phyloP scores from a whole-genome alignment of 1,284 basidiomycete genomes.

The Cutaneotrichosporon arboriforme region DNA sequence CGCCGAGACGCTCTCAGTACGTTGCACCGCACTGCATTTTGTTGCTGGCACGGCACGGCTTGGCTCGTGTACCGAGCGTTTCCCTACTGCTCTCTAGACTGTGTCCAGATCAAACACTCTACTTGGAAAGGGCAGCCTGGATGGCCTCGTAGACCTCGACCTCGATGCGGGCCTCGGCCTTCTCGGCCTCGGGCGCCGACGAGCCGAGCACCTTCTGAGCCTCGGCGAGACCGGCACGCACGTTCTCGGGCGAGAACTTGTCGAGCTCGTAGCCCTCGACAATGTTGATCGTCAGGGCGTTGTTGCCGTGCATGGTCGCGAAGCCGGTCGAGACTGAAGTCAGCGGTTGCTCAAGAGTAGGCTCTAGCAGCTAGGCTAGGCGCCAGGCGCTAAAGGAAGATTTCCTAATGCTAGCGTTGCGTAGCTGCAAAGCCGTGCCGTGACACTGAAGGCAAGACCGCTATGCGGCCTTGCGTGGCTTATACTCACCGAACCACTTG shows the following conservation, averaged over 20 bases:
- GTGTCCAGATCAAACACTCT: constrained; percentile 9
- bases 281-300: constrained; percentile 92
- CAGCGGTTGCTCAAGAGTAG: neutral
- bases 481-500: constrained; percentile 84
- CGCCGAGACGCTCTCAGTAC: too few relatives aligned
- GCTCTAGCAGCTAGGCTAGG: too few relatives aligned
- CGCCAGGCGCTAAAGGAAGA: too few relatives aligned
- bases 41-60: neutral
- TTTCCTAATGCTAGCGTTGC: too few relatives aligned
- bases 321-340: constrained; percentile 89
- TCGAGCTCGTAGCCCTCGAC: constrained; percentile 94
- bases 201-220: constrained; percentile 76
- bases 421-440: too few relatives aligned
- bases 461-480: too few relatives aligned
- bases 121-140: constrained; percentile 63
- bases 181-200: constrained; percentile 84
- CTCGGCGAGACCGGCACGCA: constrained; percentile 83
- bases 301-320: constrained; percentile 96
- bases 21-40: constrained; percentile 9
- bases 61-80: constrained; percentile 1
- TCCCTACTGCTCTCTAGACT: constrained; percentile 5
- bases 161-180: constrained; percentile 90
- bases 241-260: constrained; percentile 62
- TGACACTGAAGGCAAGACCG: too few relatives aligned
- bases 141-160: constrained; percentile 93